Evolutionary conservation across 768 basidiomycete species (phyloP).

Genomic region (Lactarius akahatsu): DNA sequence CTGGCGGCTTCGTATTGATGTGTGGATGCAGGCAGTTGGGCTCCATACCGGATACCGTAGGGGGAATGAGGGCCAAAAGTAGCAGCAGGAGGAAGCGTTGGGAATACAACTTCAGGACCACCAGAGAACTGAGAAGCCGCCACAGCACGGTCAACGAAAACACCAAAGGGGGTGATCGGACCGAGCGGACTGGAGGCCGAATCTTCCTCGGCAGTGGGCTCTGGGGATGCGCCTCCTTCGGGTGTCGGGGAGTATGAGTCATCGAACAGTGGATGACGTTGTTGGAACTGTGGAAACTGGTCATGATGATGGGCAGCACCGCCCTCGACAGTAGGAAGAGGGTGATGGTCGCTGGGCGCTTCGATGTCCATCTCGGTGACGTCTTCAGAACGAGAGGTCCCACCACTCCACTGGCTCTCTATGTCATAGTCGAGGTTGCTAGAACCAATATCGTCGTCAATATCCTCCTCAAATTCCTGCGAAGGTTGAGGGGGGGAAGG

Average conservation of each 20-base stretch:
- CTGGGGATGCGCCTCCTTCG: conserved; percentile 61
- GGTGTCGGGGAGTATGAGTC: conserved; percentile 61
- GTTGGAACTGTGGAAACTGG: conserved; percentile 3
- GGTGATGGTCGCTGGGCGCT: conserved; percentile 28
- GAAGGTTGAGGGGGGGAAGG: conserved; percentile 20
- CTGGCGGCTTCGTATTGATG: conserved; percentile 30
- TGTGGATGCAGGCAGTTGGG: conserved; percentile 26
- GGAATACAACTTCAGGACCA: conserved; percentile 10
- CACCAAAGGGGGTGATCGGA: conserved; percentile 73
- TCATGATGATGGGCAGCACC: neutral
- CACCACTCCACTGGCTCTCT: conserved; percentile 40
- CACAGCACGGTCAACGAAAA: conserved; percentile 73
- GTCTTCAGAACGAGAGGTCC: conserved; percentile 33
- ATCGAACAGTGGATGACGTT: conserved; percentile 32
- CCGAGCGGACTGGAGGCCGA: conserved; percentile 66
- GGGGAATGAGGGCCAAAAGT: conserved; percentile 23
- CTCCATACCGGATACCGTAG: conserved; percentile 32
- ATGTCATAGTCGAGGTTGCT: conserved; percentile 42
- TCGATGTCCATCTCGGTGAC: conserved; percentile 37
- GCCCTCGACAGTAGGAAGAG: conserved; percentile 13
- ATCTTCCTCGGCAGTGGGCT: conserved; percentile 49
- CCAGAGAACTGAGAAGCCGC: conserved; percentile 37
- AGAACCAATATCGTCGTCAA: conserved; percentile 48
- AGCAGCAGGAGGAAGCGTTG: conserved; percentile 13
- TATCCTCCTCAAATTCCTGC: conserved; percentile 36